These are phyloP conservation scores for Saccharum hybrid DNA, from an alignment of 202 grass and related monocot genomes.

Conservation along the genomic window DNA sequence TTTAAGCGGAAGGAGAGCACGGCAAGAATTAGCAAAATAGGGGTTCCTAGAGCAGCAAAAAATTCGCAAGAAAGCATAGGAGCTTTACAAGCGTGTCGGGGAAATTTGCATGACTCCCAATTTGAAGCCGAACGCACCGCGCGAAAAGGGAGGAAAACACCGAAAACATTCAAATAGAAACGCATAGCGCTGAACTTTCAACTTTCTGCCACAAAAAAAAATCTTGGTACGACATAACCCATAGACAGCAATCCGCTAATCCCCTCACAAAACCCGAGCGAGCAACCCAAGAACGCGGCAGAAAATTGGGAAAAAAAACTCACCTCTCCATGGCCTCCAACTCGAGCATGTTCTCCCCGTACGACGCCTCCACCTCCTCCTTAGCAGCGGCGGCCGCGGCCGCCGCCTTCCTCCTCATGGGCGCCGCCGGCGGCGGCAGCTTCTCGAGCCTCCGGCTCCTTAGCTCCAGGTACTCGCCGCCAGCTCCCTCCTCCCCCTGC, in stretches of 20 bases:
- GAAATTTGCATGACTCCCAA: conserved; percentile 2
- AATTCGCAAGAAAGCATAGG: conserved; percentile 20
- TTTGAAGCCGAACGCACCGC: background rate
- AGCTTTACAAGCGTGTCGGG: background rate
- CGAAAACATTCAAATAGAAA: conserved; percentile 23
- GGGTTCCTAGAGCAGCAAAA: background rate
- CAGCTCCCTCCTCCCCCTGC: background rate
- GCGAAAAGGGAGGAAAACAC: background rate
- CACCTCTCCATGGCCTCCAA: conserved; percentile 64
- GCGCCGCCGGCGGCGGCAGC: conserved; percentile 5
- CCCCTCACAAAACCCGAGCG: background rate
- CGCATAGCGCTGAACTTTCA: background rate
- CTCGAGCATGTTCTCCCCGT: conserved; percentile 67
- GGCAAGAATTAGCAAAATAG: background rate
- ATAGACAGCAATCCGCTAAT: conserved; percentile 2
- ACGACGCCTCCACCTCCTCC: conserved; percentile 44
- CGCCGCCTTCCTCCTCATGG: background rate
- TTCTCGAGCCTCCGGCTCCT: conserved; percentile 79
- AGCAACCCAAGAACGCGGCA: conserved; percentile 19
- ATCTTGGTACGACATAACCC: conserved; percentile 17
- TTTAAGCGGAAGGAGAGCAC: background rate
- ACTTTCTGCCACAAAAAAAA: background rate
- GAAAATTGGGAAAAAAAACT: background rate
- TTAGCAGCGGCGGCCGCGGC: background rate
- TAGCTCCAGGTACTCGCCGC: conserved; percentile 72